Base-by-base conservation (phyloP, 257 asterid genomes). In the Mentha longifolia region DNA sequence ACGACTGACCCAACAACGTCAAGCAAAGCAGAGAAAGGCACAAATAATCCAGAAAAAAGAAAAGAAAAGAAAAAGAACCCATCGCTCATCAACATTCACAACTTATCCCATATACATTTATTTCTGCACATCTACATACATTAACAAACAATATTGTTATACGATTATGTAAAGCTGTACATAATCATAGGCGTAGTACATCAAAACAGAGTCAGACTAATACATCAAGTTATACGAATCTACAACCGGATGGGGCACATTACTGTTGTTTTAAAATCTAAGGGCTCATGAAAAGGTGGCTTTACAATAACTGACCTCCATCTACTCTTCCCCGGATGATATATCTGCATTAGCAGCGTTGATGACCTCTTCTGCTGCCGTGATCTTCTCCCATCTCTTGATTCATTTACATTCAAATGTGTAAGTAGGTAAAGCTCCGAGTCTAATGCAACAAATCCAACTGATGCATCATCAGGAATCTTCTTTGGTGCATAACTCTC, bases 371-470 rank as follows among this genome's bases (percentile, higher is more conserved):
- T 88, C n/a, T 79, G 86, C 71, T 81, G 88, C 61, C 90, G 85
- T 52, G 72, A 28, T 65, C 82, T 78, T 47, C 80, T 63, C 64
- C 83, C 41, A 61, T 87, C 85, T 20, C 80, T 39, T 39, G 81
- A 28, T 28, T 76, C 82, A 15, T 50, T 58, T 61, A 77, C 83
- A 50, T 30, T 84, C 63, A 84, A 16, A 68, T 75, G 83, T 46
- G 82, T 77, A 28, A 91, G 73, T 45, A 93, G 76, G 79, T 91
- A 86, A 61, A 93, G 87, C 81, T 93, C 92, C 70, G 89, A 88
- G 19, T 87, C 87, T 74, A 91, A 65, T 0, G 90, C 88, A 67
- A 85, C 87, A 72, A 91, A 91, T 33, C 98, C 98, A 28, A 91
- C 91, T 28, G 91, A 77, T 43, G 86, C 61, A 43, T 86, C 85